Evolutionary conservation across 805 yeast species (phyloP).

Genomic region (Blastobotrys peoriensis): DNA sequence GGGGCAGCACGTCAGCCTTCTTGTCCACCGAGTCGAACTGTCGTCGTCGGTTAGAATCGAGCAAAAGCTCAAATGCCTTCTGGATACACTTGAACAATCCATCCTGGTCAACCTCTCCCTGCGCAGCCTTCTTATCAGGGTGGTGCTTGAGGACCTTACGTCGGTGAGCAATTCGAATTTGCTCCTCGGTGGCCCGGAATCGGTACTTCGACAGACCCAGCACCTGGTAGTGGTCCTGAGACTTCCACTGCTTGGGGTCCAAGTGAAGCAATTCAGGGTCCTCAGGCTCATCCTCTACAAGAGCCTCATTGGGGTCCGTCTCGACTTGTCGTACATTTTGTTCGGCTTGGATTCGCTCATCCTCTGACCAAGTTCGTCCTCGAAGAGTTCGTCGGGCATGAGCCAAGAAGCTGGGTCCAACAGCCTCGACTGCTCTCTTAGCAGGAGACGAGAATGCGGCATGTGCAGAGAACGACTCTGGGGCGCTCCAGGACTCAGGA

Average conservation of each 20-base stretch:
- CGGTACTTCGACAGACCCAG: conserved; percentile 89
- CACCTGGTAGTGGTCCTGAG: conserved; percentile 93
- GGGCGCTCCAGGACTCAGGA: conserved; percentile 23
- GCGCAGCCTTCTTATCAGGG: conserved; percentile 95
- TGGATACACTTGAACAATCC: conserved; percentile 97
- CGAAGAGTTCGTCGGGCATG: conserved; percentile 94
- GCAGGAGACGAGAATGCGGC: conserved; percentile 27
- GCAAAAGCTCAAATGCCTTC: conserved; percentile 86
- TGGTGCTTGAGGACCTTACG: conserved; percentile 94
- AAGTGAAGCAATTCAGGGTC: conserved; percentile 74
- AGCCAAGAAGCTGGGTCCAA: conserved; percentile 90
- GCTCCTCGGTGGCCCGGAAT: conserved; percentile 85
- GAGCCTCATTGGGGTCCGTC: conserved; percentile 44
- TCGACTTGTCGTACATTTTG: conserved; percentile 71
- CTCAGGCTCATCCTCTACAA: conserved; percentile 57
- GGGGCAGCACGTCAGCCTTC: conserved; percentile 78
- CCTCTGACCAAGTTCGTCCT: conserved; percentile 99
- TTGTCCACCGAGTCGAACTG: conserved; percentile 95
- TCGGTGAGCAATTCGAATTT: conserved; percentile 94
- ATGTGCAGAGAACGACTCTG: conserved; percentile 24
- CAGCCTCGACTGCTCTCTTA: conserved; percentile 81
- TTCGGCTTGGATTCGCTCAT: conserved; percentile 88
- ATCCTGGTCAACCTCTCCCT: conserved; percentile 77
- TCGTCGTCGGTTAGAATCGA: conserved; percentile 79
- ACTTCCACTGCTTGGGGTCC: conserved; percentile 98